Evolutionary conservation across 2,329 filamentous ascomycete genomes (phyloP).

Genomic region (Trichoderma afroharzianum): DNA sequence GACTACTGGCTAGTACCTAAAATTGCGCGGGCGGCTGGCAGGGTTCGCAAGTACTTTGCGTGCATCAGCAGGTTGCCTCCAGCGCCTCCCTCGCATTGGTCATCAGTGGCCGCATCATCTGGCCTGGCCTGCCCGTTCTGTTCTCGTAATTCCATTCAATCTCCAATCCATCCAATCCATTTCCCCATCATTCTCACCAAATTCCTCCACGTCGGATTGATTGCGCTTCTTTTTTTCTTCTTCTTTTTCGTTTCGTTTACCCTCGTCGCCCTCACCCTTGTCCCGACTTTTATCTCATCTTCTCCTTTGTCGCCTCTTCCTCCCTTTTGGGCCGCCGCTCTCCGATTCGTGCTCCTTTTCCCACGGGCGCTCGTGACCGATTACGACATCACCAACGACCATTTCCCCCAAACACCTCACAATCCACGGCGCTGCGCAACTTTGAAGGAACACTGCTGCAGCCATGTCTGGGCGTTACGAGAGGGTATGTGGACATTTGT

Average conservation of each 20-base stretch:
- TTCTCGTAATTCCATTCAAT: background rate
- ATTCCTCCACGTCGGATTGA: background rate
- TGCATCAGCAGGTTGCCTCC: conserved; percentile 14
- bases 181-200: background rate
- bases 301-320: background rate
- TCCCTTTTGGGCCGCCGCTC: background rate
- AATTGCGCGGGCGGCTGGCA: background rate
- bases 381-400: conserved; percentile 11
- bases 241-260: background rate
- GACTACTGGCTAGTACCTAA: background rate
- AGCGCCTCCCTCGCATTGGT: conserved; percentile 13
- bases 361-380: conserved; percentile 7
- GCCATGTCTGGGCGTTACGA: conserved; percentile 56
- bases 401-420: background rate
- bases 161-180: background rate
- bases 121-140: background rate
- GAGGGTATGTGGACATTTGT: conserved; percentile 42
- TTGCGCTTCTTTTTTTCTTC: background rate
- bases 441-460: conserved; percentile 14
- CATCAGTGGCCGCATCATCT: conserved; percentile 17
- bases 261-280: background rate
- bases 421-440: conserved; percentile 1
- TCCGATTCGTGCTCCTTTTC: conserved; percentile 4
- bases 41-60: background rate
- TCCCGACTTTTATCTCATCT: background rate